Percentiles rank a stretch among this genome's conserved stretches.
Evolutionary conservation across 2,329 filamentous ascomycete species (phyloP).

Genomic region (Epichloe sp.): DNA sequence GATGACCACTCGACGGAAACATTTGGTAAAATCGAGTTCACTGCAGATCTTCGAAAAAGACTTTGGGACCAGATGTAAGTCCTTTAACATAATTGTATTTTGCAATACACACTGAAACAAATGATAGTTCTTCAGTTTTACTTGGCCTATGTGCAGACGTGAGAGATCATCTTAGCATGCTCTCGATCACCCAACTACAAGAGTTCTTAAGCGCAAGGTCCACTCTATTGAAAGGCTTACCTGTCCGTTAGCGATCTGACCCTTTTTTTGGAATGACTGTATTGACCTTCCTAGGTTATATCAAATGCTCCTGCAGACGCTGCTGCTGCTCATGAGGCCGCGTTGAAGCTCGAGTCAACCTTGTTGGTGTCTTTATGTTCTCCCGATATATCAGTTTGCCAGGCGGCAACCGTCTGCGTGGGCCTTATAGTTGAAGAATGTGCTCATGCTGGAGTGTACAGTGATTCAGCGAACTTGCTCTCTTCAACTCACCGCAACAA

Average conservation of each 20-base stretch:
- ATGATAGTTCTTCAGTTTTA: constrained; percentile 23
- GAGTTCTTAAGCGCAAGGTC: constrained; percentile 44
- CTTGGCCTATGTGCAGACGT: constrained; percentile 37
- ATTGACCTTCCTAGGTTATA: constrained; percentile 32
- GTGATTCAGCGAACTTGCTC: constrained; percentile 35
- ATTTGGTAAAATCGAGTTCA: constrained; percentile 13
- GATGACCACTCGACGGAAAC: constrained; percentile 17
- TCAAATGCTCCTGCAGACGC: constrained; percentile 40
- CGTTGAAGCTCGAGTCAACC: constrained; percentile 46
- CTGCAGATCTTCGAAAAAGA: constrained; percentile 19
- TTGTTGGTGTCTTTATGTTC: constrained; percentile 53
- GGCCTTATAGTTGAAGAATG: constrained; percentile 50
- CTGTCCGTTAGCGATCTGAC: constrained; percentile 22
- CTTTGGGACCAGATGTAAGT: constrained; percentile 42
- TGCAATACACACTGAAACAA: background rate
- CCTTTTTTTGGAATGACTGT: background rate
- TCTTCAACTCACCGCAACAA: constrained; percentile 45
- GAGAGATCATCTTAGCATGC: constrained; percentile 27
- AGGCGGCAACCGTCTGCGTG: constrained; percentile 49
- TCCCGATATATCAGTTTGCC: constrained; percentile 51
- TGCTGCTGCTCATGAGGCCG: constrained; percentile 38
- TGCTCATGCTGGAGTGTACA: constrained; percentile 33
- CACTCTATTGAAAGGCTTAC: constrained; percentile 35
- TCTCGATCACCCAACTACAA: constrained; percentile 34
- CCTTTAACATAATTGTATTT: background rate